These are phyloP conservation scores for Fusarium paranaense DNA, from an alignment of 2,329 filamentous ascomycete genomes.

Conservation along the genomic window DNA sequence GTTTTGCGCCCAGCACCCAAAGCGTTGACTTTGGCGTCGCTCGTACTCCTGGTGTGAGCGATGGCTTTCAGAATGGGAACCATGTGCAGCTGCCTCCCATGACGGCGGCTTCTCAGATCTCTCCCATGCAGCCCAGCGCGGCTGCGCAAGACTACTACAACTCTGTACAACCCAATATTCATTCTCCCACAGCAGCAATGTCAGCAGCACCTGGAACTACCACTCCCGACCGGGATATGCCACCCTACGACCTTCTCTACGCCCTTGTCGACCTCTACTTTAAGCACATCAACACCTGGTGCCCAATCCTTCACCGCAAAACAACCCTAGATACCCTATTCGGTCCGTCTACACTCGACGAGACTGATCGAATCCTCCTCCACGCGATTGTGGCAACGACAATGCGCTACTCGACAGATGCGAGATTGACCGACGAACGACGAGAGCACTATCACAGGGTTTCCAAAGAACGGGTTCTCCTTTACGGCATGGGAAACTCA, in stretches of 20 bases:
- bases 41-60: slow-evolving; percentile 60
- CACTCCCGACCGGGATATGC: slow-evolving; percentile 71
- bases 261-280: slow-evolving; percentile 81
- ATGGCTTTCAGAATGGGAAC: slow-evolving; percentile 60
- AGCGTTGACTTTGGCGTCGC: slow-evolving; percentile 63
- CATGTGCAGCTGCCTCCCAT: slow-evolving; percentile 57
- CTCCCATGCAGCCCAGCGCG: slow-evolving; percentile 53
- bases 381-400: slow-evolving; percentile 92
- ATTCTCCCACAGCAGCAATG: slow-evolving; percentile 69
- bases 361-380: slow-evolving; percentile 84
- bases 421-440: slow-evolving; percentile 77
- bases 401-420: slow-evolving; percentile 83
- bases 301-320: slow-evolving; percentile 88
- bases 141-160: slow-evolving; percentile 64
- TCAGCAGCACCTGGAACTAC: slow-evolving; percentile 52
- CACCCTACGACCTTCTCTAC: slow-evolving; percentile 80
- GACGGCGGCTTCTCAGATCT: slow-evolving; percentile 50
- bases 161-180: slow-evolving; percentile 58
- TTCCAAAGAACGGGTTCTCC: slow-evolving; percentile 86
- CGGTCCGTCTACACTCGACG: slow-evolving; percentile 78
- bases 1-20: slow-evolving; percentile 57
- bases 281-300: slow-evolving; percentile 85
- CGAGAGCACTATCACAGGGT: slow-evolving; percentile 80
- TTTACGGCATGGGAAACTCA: slow-evolving; percentile 90
- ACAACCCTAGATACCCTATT: slow-evolving; percentile 86